A percentile compares a stretch with the other conserved stretches of the same genome.
Evolutionary conservation across 352 stramenopile species (phyloP).

Genomic region (Pythium oligandrum): DNA sequence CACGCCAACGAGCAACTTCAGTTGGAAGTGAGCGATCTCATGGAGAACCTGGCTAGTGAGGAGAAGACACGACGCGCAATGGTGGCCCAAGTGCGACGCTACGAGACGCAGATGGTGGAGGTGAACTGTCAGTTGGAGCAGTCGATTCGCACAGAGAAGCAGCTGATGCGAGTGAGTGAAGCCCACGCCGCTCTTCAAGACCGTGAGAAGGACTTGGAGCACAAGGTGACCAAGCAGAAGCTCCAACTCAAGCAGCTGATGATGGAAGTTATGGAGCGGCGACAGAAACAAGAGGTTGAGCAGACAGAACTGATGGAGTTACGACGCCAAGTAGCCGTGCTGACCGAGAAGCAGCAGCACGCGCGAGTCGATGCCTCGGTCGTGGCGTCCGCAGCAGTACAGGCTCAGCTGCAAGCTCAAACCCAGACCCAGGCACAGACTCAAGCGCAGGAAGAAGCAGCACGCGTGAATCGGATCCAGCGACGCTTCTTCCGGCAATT

Average conservation of each 20-base stretch:
- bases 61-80: neutral
- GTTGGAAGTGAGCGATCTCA: no score
- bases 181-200: slow-evolving; percentile 9
- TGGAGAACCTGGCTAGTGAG: no score
- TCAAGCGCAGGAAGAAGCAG: slow-evolving; percentile 5
- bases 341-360: slow-evolving; percentile 28
- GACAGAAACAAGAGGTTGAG: slow-evolving; percentile 20
- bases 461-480: slow-evolving; percentile 8
- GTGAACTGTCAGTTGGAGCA: slow-evolving; percentile 22
- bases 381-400: neutral
- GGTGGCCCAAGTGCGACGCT: slow-evolving; percentile 4
- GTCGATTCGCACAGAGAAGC: slow-evolving; percentile 13
- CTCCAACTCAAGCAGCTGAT: slow-evolving; percentile 22
- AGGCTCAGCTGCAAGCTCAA: slow-evolving; percentile 4
- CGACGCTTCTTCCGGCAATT: slow-evolving; percentile 16
- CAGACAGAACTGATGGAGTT: slow-evolving; percentile 23
- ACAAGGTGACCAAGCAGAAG: slow-evolving; percentile 29
- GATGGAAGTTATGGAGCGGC: slow-evolving; percentile 7
- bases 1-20: neutral
- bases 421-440: neutral
- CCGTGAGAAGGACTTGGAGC: slow-evolving; percentile 16
- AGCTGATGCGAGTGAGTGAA: slow-evolving; percentile 15
- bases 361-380: neutral
- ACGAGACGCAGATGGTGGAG: slow-evolving; percentile 13
- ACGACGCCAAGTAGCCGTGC: slow-evolving; percentile 21